These are phyloP conservation scores for Teunomyces kruisii DNA, from an alignment of 805 yeast species.

Conservation along the genomic window DNA sequence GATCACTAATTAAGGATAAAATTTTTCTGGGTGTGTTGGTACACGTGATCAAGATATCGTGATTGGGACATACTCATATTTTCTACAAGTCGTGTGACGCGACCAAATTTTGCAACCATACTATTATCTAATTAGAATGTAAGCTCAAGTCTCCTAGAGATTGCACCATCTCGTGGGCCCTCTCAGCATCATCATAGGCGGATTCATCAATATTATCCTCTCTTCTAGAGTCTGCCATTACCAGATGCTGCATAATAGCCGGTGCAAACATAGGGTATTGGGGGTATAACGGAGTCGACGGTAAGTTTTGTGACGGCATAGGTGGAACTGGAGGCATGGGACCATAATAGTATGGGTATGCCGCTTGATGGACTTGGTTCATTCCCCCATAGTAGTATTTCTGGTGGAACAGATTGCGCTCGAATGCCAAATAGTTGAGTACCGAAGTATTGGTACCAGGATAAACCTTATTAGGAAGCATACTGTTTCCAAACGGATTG, in stretches of 20 bases:
- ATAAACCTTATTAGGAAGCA: conserved; percentile 4
- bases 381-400: conserved; percentile 26
- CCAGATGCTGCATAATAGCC: not conserved
- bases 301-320: conserved; percentile 2
- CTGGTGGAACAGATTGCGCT: conserved; percentile 32
- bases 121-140: not conserved
- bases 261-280: not conserved
- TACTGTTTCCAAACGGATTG: conserved; percentile 9
- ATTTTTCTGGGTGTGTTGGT: not conserved
- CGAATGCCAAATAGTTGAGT: conserved; percentile 27
- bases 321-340: not conserved
- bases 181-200: conserved; percentile 23
- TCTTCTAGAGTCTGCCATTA: too few relatives aligned
- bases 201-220: not conserved
- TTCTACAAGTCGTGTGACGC: conserved; percentile 1
- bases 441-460: conserved; percentile 10
- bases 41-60: not conserved
- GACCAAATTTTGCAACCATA: conserved; percentile 4
- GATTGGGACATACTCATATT: too few relatives aligned
- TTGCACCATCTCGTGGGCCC: conserved; percentile 29
- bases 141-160: conserved; percentile 15
- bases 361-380: not conserved
- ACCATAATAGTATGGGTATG: conserved; percentile 12
- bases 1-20: not conserved
- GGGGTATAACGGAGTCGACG: conserved; percentile 1